Evolutionary conservation across 306 rosid genomes (phyloP).

Genomic region (Lagenaria siceraria): DNA sequence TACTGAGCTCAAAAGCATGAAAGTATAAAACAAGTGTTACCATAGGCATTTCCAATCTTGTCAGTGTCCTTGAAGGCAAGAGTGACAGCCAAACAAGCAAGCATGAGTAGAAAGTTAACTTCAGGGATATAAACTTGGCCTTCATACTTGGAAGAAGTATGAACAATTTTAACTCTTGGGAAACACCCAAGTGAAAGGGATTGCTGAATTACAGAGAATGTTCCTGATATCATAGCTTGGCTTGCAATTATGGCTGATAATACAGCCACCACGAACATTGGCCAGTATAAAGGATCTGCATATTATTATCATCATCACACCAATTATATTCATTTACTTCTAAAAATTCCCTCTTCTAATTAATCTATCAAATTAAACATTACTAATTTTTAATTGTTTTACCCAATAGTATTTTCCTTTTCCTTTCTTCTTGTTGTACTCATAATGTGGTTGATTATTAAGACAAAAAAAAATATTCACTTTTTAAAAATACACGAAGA

Average conservation of each 20-base stretch:
- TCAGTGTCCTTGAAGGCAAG: constrained; percentile 1
- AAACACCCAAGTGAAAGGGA: constrained; percentile 22
- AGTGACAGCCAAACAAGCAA: constrained; percentile 15
- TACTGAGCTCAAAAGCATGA: too few species aligned
- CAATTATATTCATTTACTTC: not conserved
- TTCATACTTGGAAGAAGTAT: constrained; percentile 15
- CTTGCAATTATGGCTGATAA: constrained; percentile 19
- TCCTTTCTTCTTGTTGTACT: too few species aligned
- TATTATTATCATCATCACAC: too few species aligned
- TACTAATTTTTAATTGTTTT: too few species aligned
- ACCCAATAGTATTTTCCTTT: too few species aligned
- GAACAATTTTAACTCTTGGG: constrained; percentile 23
- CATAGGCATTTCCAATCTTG: constrained; percentile 22
- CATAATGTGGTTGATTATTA: too few species aligned
- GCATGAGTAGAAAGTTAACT: constrained; percentile 19
- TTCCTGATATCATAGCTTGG: constrained; percentile 25
- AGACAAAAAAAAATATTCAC: too few species aligned
- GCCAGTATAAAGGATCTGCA: constrained; percentile 20
- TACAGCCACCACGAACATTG: constrained; percentile 24
- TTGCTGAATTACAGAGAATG: constrained; percentile 22
- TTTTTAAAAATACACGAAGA: too few species aligned
- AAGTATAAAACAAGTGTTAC: not conserved
- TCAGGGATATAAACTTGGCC: constrained; percentile 31
- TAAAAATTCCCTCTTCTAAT: too few species aligned
- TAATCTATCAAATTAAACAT: too few species aligned